These are phyloP conservation scores for Penicillium bialowiezense DNA, from an alignment of 495 filamentous ascomycete species.

Conservation along the genomic window DNA sequence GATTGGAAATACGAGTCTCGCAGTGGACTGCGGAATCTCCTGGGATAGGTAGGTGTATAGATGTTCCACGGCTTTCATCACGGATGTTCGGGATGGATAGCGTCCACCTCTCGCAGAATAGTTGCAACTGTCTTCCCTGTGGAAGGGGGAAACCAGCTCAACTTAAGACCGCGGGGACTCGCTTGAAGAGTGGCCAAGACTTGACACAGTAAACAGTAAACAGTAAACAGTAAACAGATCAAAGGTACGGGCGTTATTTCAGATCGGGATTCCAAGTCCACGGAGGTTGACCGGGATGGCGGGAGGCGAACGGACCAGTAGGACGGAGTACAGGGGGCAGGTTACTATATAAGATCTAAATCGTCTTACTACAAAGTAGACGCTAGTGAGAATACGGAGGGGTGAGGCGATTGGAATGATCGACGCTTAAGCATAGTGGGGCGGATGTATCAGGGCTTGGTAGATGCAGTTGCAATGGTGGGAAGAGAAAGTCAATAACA, in stretches of 20 bases:
- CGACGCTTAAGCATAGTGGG: not conserved
- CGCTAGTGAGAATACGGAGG: not conserved
- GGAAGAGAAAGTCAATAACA: not conserved
- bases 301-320: constrained; percentile 2
- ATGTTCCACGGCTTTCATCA: not conserved
- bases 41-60: not conserved
- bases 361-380: not conserved
- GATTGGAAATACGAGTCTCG: not conserved
- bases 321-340: not conserved
- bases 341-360: not conserved
- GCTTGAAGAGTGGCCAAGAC: not conserved
- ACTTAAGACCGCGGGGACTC: constrained; percentile 1
- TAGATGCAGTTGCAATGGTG: not conserved
- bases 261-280: no score
- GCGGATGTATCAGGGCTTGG: not conserved
- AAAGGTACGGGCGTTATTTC: not conserved
- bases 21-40: not conserved
- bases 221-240: no score
- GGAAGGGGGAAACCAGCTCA: not conserved
- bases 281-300: not conserved
- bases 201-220: not conserved
- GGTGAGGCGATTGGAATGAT: not conserved
- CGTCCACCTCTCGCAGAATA: constrained; percentile 1
- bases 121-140: constrained; percentile 2
- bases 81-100: not conserved